Percentiles rank a stretch among this genome's conserved stretches.
These are phyloP conservation scores for Ichthyophthirius multifiliis DNA, from an alignment of 169 alveolate species.

Conservation along the genomic window DNA sequence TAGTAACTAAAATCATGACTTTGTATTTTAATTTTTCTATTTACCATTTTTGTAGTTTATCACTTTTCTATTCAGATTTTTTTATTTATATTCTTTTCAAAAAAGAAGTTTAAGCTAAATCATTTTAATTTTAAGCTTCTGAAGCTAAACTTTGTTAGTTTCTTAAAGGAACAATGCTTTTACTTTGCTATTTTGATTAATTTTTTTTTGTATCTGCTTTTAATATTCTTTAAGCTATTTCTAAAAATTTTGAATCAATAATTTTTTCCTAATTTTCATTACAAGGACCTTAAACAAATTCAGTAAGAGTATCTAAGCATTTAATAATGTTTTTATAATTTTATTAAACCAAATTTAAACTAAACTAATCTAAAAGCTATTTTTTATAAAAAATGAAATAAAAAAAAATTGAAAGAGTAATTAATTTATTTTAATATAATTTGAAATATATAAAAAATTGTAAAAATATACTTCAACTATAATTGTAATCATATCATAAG, in stretches of 20 bases:
- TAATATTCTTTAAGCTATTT: conserved; percentile 13
- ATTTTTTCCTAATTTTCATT: conserved; percentile 19
- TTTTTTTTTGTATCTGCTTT: not conserved
- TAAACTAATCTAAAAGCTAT: conserved; percentile 8
- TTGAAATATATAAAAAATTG: not conserved
- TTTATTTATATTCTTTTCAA: too few relatives aligned
- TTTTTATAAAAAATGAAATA: not conserved
- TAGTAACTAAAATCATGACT: conserved; percentile 32
- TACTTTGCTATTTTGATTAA: not conserved
- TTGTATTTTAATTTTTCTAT: not conserved
- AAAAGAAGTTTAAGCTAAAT: too few relatives aligned
- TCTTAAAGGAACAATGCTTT: too few relatives aligned
- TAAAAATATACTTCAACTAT: conserved; percentile 11
- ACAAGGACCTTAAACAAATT: conserved; percentile 44
- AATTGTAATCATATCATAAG: conserved; percentile 15
- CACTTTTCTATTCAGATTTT: too few relatives aligned
- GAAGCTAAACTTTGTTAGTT: too few relatives aligned
- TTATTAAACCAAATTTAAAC: conserved; percentile 6
- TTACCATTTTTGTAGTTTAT: not conserved
- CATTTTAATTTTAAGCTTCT: too few relatives aligned
- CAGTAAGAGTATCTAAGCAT: conserved; percentile 41
- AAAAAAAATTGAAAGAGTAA: too few relatives aligned
- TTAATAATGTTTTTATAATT: conserved; percentile 24
- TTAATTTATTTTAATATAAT: too few relatives aligned
- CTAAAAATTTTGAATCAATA: conserved; percentile 39